phyloP scores from a whole-genome alignment of 73 alveolate species.

The Paramecium caudatum region DNA sequence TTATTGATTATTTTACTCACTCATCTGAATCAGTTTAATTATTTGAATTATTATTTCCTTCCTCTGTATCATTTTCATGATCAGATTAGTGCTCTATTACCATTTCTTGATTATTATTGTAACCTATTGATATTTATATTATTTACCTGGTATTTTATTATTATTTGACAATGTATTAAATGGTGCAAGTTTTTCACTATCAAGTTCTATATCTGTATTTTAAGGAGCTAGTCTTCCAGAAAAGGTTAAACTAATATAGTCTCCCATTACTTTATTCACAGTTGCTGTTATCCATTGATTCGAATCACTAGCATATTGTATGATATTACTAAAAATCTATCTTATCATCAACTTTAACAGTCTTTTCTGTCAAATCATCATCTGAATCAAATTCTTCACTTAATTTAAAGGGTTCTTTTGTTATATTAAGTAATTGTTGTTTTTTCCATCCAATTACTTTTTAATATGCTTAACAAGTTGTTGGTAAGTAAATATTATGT shows the following conservation, averaged over 20 bases:
- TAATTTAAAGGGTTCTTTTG: constrained; percentile 12
- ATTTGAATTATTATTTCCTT: constrained; percentile 43
- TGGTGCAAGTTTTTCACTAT: constrained; percentile 33
- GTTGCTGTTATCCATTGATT: constrained; percentile 59
- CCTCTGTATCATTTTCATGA: constrained; percentile 63
- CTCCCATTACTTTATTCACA: constrained; percentile 55
- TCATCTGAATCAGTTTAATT: constrained; percentile 63
- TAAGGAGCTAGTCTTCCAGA: background rate
- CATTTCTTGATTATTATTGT: constrained; percentile 27
- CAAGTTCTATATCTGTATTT: constrained; percentile 37
- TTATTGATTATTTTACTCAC: background rate
- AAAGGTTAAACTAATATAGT: background rate
- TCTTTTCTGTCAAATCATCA: constrained; percentile 47
- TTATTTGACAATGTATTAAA: constrained; percentile 36
- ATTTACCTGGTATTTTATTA: constrained; percentile 33
- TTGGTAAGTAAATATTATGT: constrained; percentile 32
- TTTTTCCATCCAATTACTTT: constrained; percentile 27
- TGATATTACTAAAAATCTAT: constrained; percentile 38
- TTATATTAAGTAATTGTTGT: background rate
- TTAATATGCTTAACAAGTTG: constrained; percentile 3
- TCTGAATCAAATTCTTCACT: constrained; percentile 58
- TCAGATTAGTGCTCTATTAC: constrained; percentile 18
- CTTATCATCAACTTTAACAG: constrained; percentile 41
- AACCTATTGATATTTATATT: background rate
- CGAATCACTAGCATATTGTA: background rate